Percentiles rank a stretch among this genome's conserved stretches.
Evolutionary conservation across 805 yeast species (phyloP).

Genomic region (Yarrowia sp.): DNA sequence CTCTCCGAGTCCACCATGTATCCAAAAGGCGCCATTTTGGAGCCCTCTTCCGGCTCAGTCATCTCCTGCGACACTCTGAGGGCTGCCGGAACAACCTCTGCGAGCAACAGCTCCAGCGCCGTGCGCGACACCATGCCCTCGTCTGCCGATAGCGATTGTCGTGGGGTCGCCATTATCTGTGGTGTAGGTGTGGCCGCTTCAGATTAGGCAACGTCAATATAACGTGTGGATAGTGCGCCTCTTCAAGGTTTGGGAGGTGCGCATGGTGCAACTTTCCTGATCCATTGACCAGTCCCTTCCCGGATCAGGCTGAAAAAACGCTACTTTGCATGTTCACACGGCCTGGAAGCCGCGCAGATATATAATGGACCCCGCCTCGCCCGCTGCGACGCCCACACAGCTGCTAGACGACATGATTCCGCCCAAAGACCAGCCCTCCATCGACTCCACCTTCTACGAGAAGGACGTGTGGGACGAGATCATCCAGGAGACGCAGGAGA

Average conservation of each 20-base stretch:
- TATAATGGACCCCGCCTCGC: background rate
- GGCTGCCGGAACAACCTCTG: conserved; percentile 74
- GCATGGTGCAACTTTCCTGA: conserved; percentile 1
- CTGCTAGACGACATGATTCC: conserved; percentile 9
- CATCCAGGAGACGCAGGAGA: background rate
- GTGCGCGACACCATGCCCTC: conserved; percentile 34
- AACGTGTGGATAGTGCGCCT: background rate
- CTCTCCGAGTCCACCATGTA: conserved; percentile 30
- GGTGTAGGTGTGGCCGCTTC: background rate
- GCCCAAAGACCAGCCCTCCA: background rate
- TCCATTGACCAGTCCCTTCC: background rate
- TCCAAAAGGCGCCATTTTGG: conserved; percentile 23
- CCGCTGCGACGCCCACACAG: background rate
- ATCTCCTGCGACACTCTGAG: conserved; percentile 57
- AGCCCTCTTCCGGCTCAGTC: conserved; percentile 33
- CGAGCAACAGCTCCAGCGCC: conserved; percentile 59
- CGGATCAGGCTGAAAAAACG: background rate
- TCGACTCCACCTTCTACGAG: background rate
- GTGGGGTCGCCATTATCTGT: conserved; percentile 2
- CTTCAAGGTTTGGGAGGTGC: conserved; percentile 9
- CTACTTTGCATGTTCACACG: background rate
- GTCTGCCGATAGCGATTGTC: conserved; percentile 9
- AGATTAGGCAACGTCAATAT: conserved; percentile 14
- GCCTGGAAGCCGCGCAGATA: background rate
- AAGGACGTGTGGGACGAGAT: background rate